These are phyloP conservation scores for Phytophthora agathidicida DNA, from an alignment of 352 stramenopile species.

Conservation along the genomic window DNA sequence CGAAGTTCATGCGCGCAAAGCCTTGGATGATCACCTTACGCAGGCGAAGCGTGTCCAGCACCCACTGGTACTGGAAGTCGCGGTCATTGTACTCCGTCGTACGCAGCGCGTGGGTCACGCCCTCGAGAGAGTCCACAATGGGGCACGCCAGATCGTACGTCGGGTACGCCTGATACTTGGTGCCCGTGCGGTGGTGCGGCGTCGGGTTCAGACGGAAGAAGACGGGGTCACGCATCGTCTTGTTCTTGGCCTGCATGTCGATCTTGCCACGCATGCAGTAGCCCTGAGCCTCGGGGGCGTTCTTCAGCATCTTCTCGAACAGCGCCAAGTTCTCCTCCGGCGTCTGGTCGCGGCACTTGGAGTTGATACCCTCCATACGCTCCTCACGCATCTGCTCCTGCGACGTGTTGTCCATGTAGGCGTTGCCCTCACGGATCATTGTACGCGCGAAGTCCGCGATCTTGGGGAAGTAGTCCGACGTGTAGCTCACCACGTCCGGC, in stretches of 20 bases:
- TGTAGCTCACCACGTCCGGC: constrained; percentile 93
- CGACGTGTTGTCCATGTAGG: constrained; percentile 99
- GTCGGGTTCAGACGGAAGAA: constrained; percentile 88
- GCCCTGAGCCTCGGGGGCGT: constrained; percentile 77
- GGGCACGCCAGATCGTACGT: constrained; percentile 99
- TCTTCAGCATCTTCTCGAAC: constrained; percentile 97
- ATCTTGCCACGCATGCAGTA: constrained; percentile 94
- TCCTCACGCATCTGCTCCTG: constrained; percentile 98
- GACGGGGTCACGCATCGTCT: constrained; percentile 88
- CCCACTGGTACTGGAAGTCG: constrained; percentile 98
- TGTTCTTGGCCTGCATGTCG: constrained; percentile 93
- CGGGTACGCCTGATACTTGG: constrained; percentile 98
- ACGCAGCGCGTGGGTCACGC: constrained; percentile 98
- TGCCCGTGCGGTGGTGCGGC: constrained; percentile 92
- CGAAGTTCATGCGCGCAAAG: constrained; percentile 99
- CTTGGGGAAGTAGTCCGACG: constrained; percentile 97
- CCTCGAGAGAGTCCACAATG: constrained; percentile 99
- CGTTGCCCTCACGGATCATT: constrained; percentile 95
- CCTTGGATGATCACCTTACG: constrained; percentile 91
- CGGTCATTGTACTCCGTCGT: constrained; percentile 99
- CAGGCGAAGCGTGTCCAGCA: constrained; percentile 85
- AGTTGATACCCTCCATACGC: constrained; percentile 93
- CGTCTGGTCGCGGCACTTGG: constrained; percentile 89
- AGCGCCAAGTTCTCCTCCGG: constrained; percentile 90
- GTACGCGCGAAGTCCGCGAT: constrained; percentile 94